phyloP scores from a whole-genome alignment of 805 yeast species.

The Wickerhamomyces pijperi region DNA sequence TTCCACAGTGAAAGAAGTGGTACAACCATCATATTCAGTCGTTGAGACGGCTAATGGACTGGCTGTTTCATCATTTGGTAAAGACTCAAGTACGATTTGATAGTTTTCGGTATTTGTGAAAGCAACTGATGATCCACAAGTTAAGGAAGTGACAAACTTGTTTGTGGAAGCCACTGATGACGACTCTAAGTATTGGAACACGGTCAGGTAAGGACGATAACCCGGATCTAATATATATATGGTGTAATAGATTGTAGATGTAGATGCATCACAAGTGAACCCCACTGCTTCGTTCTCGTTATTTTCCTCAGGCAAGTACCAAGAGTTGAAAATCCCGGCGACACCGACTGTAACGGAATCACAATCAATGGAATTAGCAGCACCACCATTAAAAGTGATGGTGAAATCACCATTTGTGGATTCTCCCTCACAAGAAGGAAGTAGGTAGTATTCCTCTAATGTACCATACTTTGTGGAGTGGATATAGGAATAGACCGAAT shows the following conservation, averaged over 20 bases:
- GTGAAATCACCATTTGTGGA: conserved; percentile 18
- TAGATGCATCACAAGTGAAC: conserved; percentile 17
- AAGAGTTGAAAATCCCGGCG: conserved; percentile 23
- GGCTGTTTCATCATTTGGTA: conserved; percentile 7
- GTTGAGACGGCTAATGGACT: conserved; percentile 11
- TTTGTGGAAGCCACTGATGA: conserved; percentile 4
- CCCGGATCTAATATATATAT: conserved; percentile 16
- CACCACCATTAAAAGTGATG: conserved; percentile 11
- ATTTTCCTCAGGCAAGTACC: conserved; percentile 20
- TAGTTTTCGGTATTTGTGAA: conserved; percentile 11
- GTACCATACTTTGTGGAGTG: conserved; percentile 23
- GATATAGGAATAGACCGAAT: conserved; percentile 10
- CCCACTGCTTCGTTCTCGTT: conserved; percentile 3
- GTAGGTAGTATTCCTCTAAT: conserved; percentile 22
- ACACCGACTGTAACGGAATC: conserved; percentile 10
- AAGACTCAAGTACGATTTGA: conserved; percentile 4
- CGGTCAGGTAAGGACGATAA: conserved; percentile 20
- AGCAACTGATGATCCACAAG: conserved; percentile 11
- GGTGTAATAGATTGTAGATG: conserved; percentile 10
- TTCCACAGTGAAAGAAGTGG: conserved; percentile 2
- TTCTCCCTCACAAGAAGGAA: conserved; percentile 21
- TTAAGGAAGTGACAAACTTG: conserved; percentile 6
- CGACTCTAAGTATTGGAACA: conserved; percentile 15
- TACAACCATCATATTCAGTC: conserved; percentile 5
- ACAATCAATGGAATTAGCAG: conserved; percentile 14